Conservation (phyloP, 2,329 filamentous ascomycete species). For the Cladosporium sp. region DNA sequence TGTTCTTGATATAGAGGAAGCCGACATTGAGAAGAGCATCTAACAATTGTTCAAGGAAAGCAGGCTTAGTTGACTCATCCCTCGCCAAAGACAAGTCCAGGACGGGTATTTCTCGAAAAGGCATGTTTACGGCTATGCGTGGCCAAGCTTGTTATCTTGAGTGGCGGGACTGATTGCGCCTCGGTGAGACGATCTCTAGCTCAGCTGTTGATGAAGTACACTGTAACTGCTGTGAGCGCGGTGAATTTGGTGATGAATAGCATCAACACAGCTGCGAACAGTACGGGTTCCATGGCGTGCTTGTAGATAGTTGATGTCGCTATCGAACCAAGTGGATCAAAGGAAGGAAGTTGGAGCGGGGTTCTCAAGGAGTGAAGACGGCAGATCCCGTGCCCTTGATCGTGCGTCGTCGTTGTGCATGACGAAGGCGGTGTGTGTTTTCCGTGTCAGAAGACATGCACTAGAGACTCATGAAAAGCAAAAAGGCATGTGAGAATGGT, state of each 20-base stretch:
- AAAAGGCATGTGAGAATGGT: not conserved
- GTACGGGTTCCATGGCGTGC: constrained; percentile 24
- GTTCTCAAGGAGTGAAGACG: not conserved
- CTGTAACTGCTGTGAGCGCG: constrained; percentile 21
- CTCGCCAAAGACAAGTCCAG: constrained; percentile 71
- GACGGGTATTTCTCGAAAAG: constrained; percentile 73
- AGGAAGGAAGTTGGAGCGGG: constrained; percentile 4
- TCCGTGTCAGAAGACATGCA: not conserved
- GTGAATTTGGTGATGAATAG: constrained; percentile 24
- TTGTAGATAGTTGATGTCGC: constrained; percentile 8
- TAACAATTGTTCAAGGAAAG: constrained; percentile 70
- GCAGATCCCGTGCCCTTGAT: not conserved
- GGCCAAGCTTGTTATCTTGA: not conserved
- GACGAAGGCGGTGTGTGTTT: not conserved
- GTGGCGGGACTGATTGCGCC: not conserved
- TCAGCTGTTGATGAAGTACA: constrained; percentile 21
- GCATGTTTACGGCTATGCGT: constrained; percentile 21
- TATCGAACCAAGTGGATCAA: not conserved
- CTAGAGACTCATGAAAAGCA: not conserved
- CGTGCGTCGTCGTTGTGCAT: not conserved
- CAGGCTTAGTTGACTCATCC: constrained; percentile 65
- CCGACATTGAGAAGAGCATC: constrained; percentile 82
- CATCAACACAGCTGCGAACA: constrained; percentile 21
- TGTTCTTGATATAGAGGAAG: constrained; percentile 82
- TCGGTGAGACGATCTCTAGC: no score